phyloP scores from a whole-genome alignment of 768 basidiomycete genomes.

The Russula ochroleuca region DNA sequence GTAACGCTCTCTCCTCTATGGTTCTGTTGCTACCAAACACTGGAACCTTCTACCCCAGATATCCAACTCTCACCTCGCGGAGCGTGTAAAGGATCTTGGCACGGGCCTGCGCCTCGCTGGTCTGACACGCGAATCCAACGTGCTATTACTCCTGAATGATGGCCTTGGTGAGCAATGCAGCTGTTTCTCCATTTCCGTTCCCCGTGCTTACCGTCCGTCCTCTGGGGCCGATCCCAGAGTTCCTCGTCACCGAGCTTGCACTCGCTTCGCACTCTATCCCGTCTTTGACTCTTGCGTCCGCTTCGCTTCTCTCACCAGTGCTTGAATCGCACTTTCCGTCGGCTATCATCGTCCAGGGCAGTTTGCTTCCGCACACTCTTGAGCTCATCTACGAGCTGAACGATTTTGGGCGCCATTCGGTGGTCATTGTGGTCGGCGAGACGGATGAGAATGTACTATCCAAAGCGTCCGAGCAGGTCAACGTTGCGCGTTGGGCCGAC shows the following conservation, averaged over 20 bases:
- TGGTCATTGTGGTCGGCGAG: constrained; percentile 68
- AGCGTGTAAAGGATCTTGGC: constrained; percentile 68
- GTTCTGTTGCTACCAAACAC: not conserved
- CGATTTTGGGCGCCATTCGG: constrained; percentile 46
- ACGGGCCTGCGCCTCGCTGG: constrained; percentile 60
- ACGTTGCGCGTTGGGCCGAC: constrained; percentile 62
- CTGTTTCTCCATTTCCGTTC: not conserved
- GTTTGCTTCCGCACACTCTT: constrained; percentile 62
- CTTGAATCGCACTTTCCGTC: constrained; percentile 62
- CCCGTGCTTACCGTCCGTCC: constrained; percentile 15
- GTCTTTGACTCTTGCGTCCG: constrained; percentile 60
- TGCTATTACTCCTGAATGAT: constrained; percentile 76
- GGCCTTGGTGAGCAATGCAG: constrained; percentile 49
- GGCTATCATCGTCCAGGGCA: constrained; percentile 68
- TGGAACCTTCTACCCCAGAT: constrained; percentile 44
- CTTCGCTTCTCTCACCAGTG: constrained; percentile 57
- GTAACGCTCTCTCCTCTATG: constrained; percentile 35
- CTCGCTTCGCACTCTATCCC: constrained; percentile 65
- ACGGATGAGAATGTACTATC: constrained; percentile 44
- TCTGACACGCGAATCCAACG: constrained; percentile 57
- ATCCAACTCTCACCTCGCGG: constrained; percentile 65
- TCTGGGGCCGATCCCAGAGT: constrained; percentile 47
- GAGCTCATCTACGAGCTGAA: constrained; percentile 64
- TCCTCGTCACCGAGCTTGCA: constrained; percentile 74
- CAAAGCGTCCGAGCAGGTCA: constrained; percentile 48